Conservation (phyloP, 2,329 filamentous ascomycete genomes). For the Calonectria honghensis region DNA sequence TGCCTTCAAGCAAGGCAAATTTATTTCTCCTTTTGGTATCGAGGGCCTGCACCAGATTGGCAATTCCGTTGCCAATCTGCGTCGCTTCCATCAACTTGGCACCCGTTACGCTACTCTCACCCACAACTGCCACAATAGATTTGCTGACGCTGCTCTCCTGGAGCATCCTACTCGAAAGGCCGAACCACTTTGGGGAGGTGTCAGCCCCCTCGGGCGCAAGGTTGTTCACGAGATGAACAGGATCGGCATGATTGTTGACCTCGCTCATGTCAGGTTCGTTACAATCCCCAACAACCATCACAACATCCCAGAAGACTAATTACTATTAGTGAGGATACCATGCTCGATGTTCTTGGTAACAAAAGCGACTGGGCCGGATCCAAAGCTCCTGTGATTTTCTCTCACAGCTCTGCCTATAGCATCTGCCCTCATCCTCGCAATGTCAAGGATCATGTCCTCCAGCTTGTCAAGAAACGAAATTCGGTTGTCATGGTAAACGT, state of each 20-base stretch:
- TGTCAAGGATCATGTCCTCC: conserved; percentile 88
- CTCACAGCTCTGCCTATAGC: conserved; percentile 87
- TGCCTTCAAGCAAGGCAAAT: conserved; percentile 76
- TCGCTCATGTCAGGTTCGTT: conserved; percentile 78
- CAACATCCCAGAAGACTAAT: conserved; percentile 28
- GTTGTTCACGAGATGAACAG: conserved; percentile 94
- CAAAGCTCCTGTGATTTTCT: conserved; percentile 89
- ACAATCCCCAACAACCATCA: too few relatives aligned
- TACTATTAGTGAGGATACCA: conserved; percentile 82
- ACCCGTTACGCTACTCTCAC: conserved; percentile 92
- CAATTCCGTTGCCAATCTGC: conserved; percentile 85
- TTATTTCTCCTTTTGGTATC: conserved; percentile 87
- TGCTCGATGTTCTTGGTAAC: conserved; percentile 86
- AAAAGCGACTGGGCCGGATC: conserved; percentile 80
- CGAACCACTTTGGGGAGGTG: conserved; percentile 79
- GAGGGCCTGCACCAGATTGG: conserved; percentile 96
- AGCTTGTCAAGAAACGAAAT: conserved; percentile 82
- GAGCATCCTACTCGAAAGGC: conserved; percentile 71
- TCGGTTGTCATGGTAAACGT: conserved; percentile 96
- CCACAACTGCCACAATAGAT: conserved; percentile 94
- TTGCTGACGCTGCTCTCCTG: conserved; percentile 87
- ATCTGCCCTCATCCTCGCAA: conserved; percentile 93
- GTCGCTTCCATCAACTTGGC: conserved; percentile 84
- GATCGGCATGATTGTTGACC: conserved; percentile 94
- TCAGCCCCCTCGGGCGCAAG: conserved; percentile 81